phyloP scores from a whole-genome alignment of 2,329 filamentous ascomycete species.

The Fusarium longipes region DNA sequence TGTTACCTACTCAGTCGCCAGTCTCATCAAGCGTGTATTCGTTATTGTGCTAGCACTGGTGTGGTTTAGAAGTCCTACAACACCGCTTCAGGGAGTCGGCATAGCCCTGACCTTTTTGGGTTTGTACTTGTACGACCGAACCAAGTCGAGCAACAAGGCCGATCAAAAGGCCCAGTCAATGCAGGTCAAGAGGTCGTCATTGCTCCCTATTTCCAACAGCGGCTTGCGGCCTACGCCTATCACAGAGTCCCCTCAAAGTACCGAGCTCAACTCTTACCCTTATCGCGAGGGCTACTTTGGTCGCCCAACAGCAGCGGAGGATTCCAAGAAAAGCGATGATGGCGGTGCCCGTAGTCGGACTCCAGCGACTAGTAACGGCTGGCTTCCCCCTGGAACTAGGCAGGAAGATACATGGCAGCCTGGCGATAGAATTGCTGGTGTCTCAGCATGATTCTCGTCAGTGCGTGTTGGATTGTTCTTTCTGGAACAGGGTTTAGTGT shows the following conservation, averaged over 20 bases:
- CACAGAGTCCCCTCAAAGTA: slow-evolving; percentile 38
- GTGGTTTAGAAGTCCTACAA: slow-evolving; percentile 95
- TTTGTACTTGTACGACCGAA: slow-evolving; percentile 94
- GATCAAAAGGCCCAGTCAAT: slow-evolving; percentile 80
- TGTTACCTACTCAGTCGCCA: slow-evolving; percentile 96
- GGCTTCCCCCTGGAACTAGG: slow-evolving; percentile 82
- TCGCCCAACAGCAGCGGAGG: slow-evolving; percentile 52
- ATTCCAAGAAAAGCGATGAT: slow-evolving; percentile 69
- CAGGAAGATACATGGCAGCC: slow-evolving; percentile 84
- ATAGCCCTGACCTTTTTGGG: slow-evolving; percentile 92
- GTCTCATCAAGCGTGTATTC: slow-evolving; percentile 95
- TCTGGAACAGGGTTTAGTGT: slow-evolving; percentile 1
- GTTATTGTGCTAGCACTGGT: slow-evolving; percentile 94
- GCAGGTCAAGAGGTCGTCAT: slow-evolving; percentile 53
- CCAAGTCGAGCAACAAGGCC: slow-evolving; percentile 86
- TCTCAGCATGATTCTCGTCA: slow-evolving; percentile 25
- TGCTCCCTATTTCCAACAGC: slow-evolving; percentile 74
- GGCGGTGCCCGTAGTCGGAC: slow-evolving; percentile 54
- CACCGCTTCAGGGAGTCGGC: slow-evolving; percentile 81
- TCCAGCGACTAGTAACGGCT: slow-evolving; percentile 60
- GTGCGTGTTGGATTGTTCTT: slow-evolving; percentile 6
- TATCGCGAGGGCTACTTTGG: slow-evolving; percentile 61
- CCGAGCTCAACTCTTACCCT: slow-evolving; percentile 51
- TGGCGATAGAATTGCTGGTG: slow-evolving; percentile 50
- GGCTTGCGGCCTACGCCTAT: slow-evolving; percentile 38